Conservation (phyloP, 2,329 filamentous ascomycete genomes). For the Scytalidium lignicola region DNA sequence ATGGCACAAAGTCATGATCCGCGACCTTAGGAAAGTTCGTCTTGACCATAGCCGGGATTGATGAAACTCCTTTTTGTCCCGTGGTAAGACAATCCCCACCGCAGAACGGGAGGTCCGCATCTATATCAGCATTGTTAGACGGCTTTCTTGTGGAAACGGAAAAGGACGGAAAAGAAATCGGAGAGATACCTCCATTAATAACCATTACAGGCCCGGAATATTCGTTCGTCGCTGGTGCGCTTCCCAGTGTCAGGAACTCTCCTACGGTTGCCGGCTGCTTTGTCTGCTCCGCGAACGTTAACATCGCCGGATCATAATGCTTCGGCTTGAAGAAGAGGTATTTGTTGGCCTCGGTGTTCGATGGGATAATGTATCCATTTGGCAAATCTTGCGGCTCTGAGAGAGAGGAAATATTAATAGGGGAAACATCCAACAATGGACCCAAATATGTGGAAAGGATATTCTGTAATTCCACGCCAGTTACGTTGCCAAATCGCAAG, state of each 20-base stretch:
- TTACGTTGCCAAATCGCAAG: slow-evolving; percentile 31
- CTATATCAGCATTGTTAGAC: slow-evolving; percentile 1
- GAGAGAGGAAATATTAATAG: slow-evolving; percentile 15
- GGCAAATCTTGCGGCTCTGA: slow-evolving; percentile 29
- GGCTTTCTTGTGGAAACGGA: too few species aligned
- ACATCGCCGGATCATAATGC: slow-evolving; percentile 49
- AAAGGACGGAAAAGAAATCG: background rate
- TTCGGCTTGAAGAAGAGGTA: slow-evolving; percentile 47
- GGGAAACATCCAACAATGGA: slow-evolving; percentile 9
- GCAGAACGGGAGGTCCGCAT: slow-evolving; percentile 50
- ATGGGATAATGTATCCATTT: slow-evolving; percentile 48
- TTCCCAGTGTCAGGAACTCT: slow-evolving; percentile 52
- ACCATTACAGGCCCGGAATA: slow-evolving; percentile 53
- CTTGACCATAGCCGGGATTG: slow-evolving; percentile 28
- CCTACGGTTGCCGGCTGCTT: slow-evolving; percentile 54
- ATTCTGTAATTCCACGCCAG: slow-evolving; percentile 13
- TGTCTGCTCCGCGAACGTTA: slow-evolving; percentile 38
- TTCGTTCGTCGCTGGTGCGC: slow-evolving; percentile 28
- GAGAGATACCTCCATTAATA: slow-evolving; percentile 46
- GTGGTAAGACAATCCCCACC: slow-evolving; percentile 53
- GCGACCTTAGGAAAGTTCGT: slow-evolving; percentile 27
- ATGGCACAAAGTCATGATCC: slow-evolving; percentile 43
- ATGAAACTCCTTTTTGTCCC: slow-evolving; percentile 13
- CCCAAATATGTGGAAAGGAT: slow-evolving; percentile 11
- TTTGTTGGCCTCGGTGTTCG: slow-evolving; percentile 43